A percentile compares a stretch with the other conserved stretches of the same genome.
Evolutionary conservation across 768 basidiomycete genomes (phyloP).

Genomic region (Lentinus brumalis): DNA sequence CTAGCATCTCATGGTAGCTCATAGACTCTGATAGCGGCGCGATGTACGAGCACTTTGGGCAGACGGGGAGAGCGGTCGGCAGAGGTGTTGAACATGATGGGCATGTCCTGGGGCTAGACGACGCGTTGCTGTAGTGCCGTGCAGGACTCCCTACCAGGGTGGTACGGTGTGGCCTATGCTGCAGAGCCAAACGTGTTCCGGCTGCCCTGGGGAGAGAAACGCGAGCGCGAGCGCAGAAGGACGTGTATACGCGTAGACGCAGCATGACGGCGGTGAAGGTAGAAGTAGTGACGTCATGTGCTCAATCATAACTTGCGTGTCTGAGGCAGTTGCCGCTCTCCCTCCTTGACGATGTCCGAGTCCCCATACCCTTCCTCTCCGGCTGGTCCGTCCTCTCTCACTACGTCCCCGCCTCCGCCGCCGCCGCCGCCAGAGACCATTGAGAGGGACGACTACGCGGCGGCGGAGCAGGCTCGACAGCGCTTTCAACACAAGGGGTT

Average conservation of each 20-base stretch:
- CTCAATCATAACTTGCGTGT: constrained; percentile 1
- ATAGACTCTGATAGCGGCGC: constrained; percentile 53
- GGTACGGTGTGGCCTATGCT: neutral
- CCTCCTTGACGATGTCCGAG: constrained; percentile 21
- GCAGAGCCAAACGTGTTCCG: neutral
- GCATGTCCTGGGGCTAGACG: constrained; percentile 38
- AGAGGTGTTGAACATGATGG: constrained; percentile 63
- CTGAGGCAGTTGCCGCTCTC: constrained; percentile 18
- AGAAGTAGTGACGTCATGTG: constrained; percentile 26
- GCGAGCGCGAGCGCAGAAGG: neutral
- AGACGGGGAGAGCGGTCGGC: constrained; percentile 71
- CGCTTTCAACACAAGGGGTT: constrained; percentile 40
- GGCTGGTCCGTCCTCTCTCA: constrained; percentile 21
- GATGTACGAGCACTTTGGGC: constrained; percentile 71
- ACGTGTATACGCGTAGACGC: constrained; percentile 17
- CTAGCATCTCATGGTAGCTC: constrained; percentile 71
- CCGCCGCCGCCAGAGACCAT: constrained; percentile 45
- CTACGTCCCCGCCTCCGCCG: constrained; percentile 12
- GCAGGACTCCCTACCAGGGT: neutral
- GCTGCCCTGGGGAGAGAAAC: neutral
- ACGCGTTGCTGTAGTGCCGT: neutral
- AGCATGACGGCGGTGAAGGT: constrained; percentile 25
- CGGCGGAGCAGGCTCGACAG: constrained; percentile 48
- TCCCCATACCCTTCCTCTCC: constrained; percentile 6
- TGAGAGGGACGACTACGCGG: constrained; percentile 43